These are phyloP conservation scores for Microstegium vimineum DNA, from an alignment of 176 grass and related monocot species.

Conservation along the genomic window DNA sequence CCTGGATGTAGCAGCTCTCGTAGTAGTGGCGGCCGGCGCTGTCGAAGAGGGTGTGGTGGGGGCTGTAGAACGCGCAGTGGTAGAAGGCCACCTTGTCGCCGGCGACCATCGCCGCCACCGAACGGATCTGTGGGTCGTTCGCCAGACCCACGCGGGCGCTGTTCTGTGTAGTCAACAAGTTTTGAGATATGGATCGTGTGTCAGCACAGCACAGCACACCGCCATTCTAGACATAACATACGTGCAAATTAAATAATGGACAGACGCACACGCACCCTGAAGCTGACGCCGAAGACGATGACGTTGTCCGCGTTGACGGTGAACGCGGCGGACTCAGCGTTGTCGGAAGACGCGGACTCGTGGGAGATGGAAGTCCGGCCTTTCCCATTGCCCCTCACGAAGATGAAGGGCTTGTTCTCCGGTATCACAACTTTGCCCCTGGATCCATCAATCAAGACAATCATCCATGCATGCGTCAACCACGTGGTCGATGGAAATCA, in stretches of 20 bases:
- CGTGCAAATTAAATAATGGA: too few relatives aligned
- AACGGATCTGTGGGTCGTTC: constrained; percentile 30
- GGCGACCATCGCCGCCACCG: constrained; percentile 58
- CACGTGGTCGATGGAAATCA: not conserved
- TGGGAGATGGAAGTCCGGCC: constrained; percentile 66
- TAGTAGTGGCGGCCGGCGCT: constrained; percentile 70
- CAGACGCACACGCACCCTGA: constrained; percentile 41
- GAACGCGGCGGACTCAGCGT: constrained; percentile 67
- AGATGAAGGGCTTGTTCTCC: constrained; percentile 73
- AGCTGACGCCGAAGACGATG: constrained; percentile 70
- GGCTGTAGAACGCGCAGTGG: constrained; percentile 81
- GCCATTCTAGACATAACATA: not conserved
- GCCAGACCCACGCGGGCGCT: constrained; percentile 11
- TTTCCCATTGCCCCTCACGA: constrained; percentile 69
- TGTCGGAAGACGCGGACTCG: constrained; percentile 51
- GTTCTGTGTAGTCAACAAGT: constrained; percentile 20
- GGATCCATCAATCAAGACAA: too few relatives aligned
- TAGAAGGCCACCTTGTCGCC: constrained; percentile 94
- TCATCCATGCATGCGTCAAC: not conserved
- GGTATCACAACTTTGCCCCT: constrained; percentile 76
- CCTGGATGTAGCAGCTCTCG: constrained; percentile 91
- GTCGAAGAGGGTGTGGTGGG: constrained; percentile 85
- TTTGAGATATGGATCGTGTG: not conserved
- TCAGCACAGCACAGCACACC: too few relatives aligned
- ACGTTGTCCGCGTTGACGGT: constrained; percentile 55